Base-by-base conservation (phyloP, 176 grass and related monocot genomes). In the Miscanthus lutarioriparius region DNA sequence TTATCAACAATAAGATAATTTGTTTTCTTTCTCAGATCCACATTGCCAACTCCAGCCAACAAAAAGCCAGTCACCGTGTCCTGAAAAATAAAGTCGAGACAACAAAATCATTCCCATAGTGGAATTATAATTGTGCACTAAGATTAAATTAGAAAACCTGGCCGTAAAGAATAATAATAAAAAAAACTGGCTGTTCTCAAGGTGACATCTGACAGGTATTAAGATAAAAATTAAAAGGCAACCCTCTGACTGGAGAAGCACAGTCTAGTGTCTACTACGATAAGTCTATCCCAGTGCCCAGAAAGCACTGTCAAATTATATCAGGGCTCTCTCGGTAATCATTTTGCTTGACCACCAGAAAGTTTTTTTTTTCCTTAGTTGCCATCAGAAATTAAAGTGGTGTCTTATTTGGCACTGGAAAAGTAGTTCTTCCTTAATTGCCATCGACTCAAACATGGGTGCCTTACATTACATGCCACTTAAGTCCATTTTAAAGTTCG, bases 1-100 rank as follows among this genome's bases (percentile, higher is more conserved):
- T 91, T 92, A 63, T 94, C 92, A 15, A 94, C 90, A 26, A 92
- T 90, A 58, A 94, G 90, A 69, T 92, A 94, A 72, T 94, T 94
- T 51, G 92, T 92, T 43, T 92, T 94, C 82, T 66, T 91, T 63
- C 92, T 86, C 25, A 94, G 8, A 77, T 94, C 92, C 66, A 94
- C 92, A 80, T 92, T 92, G 27, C 92, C 92, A 56, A 92, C 92
- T 70, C 90, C 92, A 75, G 90, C 92, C 66, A 94, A 80, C 82
- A 94, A 88, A 78, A 94, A 94, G 0, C 92, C 92, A 78, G 90
- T 92, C 8, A 94, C 74, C 16, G 92, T 94, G 51, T 94, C 92
- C 92, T 94, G 59, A 16, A 56, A 56, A 80, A 32, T 19, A 80
- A n/a, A 73, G 6, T 30, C 51, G 35, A 49, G 48, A 40, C 26